These are phyloP conservation scores for Aspergillus flavus DNA, from an alignment of 2,329 filamentous ascomycete species.

Conservation along the genomic window DNA sequence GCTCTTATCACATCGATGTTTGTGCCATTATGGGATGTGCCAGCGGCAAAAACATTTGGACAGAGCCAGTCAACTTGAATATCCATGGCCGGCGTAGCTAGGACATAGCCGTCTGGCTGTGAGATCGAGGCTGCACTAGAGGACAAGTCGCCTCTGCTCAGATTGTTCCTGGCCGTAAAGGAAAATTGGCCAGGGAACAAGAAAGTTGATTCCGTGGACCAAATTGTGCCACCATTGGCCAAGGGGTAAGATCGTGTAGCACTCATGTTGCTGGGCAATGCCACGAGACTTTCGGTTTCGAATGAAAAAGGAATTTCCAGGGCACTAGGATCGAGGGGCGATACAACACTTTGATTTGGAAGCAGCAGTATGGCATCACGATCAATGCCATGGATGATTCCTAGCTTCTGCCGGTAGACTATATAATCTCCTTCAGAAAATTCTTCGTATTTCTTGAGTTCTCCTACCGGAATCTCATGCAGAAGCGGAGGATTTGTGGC, in stretches of 20 bases:
- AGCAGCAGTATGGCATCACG: slow-evolving; percentile 56
- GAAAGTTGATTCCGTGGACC: slow-evolving; percentile 12
- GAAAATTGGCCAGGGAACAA: slow-evolving; percentile 47
- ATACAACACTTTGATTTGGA: slow-evolving; percentile 56
- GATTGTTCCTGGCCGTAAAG: slow-evolving; percentile 54
- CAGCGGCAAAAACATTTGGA: slow-evolving; percentile 36
- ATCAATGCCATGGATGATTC: slow-evolving; percentile 53
- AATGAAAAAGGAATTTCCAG: slow-evolving; percentile 40
- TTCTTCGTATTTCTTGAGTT: slow-evolving; percentile 50
- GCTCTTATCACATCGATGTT: slow-evolving; percentile 22
- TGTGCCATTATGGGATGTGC: slow-evolving; percentile 21
- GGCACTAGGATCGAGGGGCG: slow-evolving; percentile 51
- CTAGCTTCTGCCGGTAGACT: slow-evolving; percentile 59
- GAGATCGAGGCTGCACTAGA: slow-evolving; percentile 54
- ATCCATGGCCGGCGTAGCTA: slow-evolving; percentile 50
- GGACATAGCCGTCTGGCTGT: slow-evolving; percentile 56
- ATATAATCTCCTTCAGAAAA: slow-evolving; percentile 56
- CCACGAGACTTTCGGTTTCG: slow-evolving; percentile 24
- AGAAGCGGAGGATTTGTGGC: slow-evolving; percentile 29
- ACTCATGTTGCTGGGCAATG: slow-evolving; percentile 15
- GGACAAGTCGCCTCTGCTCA: slow-evolving; percentile 56
- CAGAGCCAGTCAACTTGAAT: slow-evolving; percentile 58
- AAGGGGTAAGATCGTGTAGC: slow-evolving; percentile 6
- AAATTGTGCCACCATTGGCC: slow-evolving; percentile 11
- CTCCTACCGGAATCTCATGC: slow-evolving; percentile 46